Evolutionary conservation across 2,329 filamentous ascomycete species (phyloP).

Genomic region (Clonostachys byssicola): DNA sequence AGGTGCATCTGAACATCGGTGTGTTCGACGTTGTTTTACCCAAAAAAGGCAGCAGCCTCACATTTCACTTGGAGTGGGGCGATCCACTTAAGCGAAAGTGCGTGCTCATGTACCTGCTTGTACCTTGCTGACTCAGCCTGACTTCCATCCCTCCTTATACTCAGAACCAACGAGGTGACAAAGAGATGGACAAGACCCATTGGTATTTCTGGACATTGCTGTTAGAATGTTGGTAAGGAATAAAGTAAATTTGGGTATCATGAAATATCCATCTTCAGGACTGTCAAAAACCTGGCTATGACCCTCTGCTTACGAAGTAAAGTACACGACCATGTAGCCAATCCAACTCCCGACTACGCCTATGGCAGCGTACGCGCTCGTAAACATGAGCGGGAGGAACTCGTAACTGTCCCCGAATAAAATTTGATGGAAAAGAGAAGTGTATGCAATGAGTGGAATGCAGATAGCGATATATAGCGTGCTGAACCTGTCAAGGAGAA

Average conservation of each 20-base stretch:
- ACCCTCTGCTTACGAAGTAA: slow-evolving; percentile 38
- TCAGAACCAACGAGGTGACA: too few relatives aligned
- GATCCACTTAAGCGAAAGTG: slow-evolving; percentile 7
- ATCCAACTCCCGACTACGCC: slow-evolving; percentile 97
- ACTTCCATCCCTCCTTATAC: background rate
- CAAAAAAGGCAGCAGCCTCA: slow-evolving; percentile 16
- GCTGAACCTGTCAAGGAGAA: slow-evolving; percentile 86
- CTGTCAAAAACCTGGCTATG: background rate
- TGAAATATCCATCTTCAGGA: background rate
- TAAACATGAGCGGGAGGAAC: slow-evolving; percentile 96
- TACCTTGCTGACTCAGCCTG: slow-evolving; percentile 14
- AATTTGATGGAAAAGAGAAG: slow-evolving; percentile 77
- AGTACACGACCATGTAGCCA: slow-evolving; percentile 90
- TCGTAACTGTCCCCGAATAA: slow-evolving; percentile 80
- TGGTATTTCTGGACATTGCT: too few relatives aligned
- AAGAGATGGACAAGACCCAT: too few relatives aligned
- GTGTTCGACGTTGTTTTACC: slow-evolving; percentile 7
- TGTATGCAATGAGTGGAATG: slow-evolving; percentile 86
- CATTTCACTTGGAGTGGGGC: slow-evolving; percentile 19
- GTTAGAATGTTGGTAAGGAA: too few relatives aligned
- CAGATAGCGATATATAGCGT: slow-evolving; percentile 85
- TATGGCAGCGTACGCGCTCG: slow-evolving; percentile 86
- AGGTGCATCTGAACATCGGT: too few relatives aligned
- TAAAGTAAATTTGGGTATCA: slow-evolving; percentile 12
- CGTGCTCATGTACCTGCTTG: slow-evolving; percentile 2